Base-by-base conservation (phyloP, 345 rosid species). In the Adansonia digitata region DNA sequence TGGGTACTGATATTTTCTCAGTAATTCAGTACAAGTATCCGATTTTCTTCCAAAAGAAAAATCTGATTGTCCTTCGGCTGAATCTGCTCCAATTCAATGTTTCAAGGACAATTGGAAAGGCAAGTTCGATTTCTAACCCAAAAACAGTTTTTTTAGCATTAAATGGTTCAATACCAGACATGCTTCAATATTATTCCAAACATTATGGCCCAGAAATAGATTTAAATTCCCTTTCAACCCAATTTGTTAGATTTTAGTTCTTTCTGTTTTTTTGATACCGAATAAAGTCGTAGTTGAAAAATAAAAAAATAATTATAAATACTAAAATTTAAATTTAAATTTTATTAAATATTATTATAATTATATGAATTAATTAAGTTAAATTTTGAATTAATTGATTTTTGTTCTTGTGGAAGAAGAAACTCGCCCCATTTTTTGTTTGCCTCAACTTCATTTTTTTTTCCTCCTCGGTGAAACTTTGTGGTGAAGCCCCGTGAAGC, bases 401-500 rank as follows among this genome's bases (percentile, higher is more conserved):
- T 22, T 13, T 15, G 2, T 10, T 22, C 14, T 22, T 55, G 29
- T 8, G 9, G 0, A 22, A 55, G 11, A 51, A 18, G 56, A 52
- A 52, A 52, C 56, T 18, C 9, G 9, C 56, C 56, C 11, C 56
- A n/a, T n/a, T 18, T 22, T 68, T n/a, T n/a, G 40, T 26, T 61
- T 57, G 18, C 31, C 53, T 10, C 35, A 26, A 20, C 2, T 31
- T 26, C 66, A 3, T 8, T 10, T 31, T 37, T 14, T 2, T 42
- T 42, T 9, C 46, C 12, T 1, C 17, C 51, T 22, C 42, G 51
- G 42, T 29, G 60, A 31, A 77, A 64, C 20, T 56, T 18, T 22
- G 69, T 74, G 71, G 68, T n/a, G n/a, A n/a, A n/a, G n/a, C n/a
- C n/a, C n/a, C n/a, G 62, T 35, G 51, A 66, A 48, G 73, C 73